Conservation (phyloP, 495 filamentous ascomycete species). For the Daldinia vernicosa region DNA sequence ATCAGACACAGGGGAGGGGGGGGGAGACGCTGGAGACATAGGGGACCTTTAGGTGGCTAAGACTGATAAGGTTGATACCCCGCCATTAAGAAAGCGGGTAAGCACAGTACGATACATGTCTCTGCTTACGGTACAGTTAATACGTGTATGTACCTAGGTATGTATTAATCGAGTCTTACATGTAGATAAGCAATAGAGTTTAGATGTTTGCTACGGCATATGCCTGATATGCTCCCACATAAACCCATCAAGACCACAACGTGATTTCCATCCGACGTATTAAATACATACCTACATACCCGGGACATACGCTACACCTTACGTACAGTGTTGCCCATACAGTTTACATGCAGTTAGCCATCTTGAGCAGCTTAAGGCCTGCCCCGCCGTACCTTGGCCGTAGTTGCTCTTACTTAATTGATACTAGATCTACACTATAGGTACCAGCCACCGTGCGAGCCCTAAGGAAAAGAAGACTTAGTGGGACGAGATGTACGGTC, state of each 20-base stretch:
- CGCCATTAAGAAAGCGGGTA: constrained; percentile 32
- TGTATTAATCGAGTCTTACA: not conserved
- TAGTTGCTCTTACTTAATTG: not conserved
- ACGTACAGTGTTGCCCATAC: not conserved
- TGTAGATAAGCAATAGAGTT: not conserved
- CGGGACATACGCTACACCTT: not conserved
- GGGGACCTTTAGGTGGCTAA: constrained; percentile 23
- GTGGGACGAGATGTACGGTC: constrained; percentile 26
- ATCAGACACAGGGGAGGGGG: constrained; percentile 16
- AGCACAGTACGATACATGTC: constrained; percentile 5
- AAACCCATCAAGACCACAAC: not conserved
- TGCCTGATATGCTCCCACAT: not conserved
- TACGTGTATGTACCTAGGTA: constrained; percentile 4
- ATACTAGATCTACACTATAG: not conserved
- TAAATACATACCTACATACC: not conserved
- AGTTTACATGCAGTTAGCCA: constrained; percentile 4
- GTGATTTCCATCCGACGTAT: not conserved
- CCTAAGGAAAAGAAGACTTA: not conserved
- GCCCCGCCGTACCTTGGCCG: not conserved
- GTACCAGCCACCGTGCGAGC: constrained; percentile 39
- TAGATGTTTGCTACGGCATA: not conserved
- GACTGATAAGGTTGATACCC: constrained; percentile 41
- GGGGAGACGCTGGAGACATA: not conserved
- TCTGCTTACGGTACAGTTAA: not conserved
- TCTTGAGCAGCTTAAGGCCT: not conserved